Base-by-base conservation (phyloP, 1,284 basidiomycete genomes). In the Cutaneotrichosporon sp. region DNA sequence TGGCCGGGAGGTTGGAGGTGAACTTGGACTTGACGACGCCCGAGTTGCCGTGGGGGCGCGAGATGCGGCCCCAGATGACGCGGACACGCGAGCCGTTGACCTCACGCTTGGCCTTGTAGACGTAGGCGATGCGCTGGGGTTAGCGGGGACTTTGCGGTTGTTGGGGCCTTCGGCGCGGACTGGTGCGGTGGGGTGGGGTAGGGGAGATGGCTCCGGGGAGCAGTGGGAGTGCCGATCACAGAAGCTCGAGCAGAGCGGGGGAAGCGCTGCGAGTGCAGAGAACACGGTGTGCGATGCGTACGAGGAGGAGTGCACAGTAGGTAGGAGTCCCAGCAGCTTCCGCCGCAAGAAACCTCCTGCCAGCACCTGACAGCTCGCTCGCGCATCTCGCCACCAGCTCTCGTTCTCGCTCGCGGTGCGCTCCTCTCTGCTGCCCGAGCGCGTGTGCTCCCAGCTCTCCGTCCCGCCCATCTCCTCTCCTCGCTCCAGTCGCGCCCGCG, bases 1-100 rank as follows among this genome's bases (percentile, higher is more conserved):
- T 89, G 68, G 97, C 91, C 72, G 97, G 95, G 74, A 99, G 89
- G 87, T 99, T 99, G 78, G 88, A 87, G 72, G 85, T 85, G 88
- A 99, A 99, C 87, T 98, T 97, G 83, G 90, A 89, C 83, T 95
- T 95, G 78, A 98, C 95, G 74, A 94, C 93, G 79, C 95, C 97
- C 70, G 88, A 91, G 84, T 89, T 91, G 72, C 95, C 94, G 82
- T 97, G 93, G 74, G 92, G 86, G 78, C 92, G 90, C 67, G 93
- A 92, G 71, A 95, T 87, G 75, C 92, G 91, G 61, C 94, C 94
- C 93, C 94, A 97, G 84, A 97, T 95, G 69, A 97, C 92, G 72
- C 94, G 90, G 79, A 97, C 85, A 82, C 93, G 93, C 73, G 90
- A 90, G 67, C 94, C 93, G 80, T 89, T 88, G 69, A 95, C 87